phyloP scores from a whole-genome alignment of 192 early-diverging fungal species.

The Entrophospora sp. region DNA sequence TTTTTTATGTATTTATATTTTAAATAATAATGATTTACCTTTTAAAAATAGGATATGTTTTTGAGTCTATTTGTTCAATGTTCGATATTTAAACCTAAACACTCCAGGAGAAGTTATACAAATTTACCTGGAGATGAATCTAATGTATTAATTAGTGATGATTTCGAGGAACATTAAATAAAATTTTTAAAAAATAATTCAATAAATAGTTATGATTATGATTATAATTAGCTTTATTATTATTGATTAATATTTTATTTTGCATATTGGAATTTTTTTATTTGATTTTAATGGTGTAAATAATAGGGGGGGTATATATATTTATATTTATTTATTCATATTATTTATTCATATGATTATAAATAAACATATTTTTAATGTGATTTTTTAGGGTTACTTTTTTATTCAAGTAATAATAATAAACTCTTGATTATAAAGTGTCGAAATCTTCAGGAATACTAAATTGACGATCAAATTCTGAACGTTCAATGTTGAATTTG shows the following conservation, averaged over 20 bases:
- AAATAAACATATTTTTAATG: no score
- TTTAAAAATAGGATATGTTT: slow-evolving; percentile 3
- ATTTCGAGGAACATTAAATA: slow-evolving; percentile 16
- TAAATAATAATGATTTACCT: neutral
- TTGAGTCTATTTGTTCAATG: neutral
- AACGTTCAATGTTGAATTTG: slow-evolving; percentile 56
- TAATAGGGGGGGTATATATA: no score
- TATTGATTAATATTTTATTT: no score
- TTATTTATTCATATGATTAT: no score
- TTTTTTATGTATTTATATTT: neutral
- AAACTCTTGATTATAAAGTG: slow-evolving; percentile 28
- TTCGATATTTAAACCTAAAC: neutral
- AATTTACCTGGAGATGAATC: slow-evolving; percentile 15
- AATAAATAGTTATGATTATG: neutral
- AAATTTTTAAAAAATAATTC: neutral
- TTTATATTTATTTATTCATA: neutral
- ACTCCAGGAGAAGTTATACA: neutral
- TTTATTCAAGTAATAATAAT: no score
- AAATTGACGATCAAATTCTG: slow-evolving; percentile 57
- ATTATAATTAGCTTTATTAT: no score
- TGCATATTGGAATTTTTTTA: neutral
- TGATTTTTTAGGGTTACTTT: no score
- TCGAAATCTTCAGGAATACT: slow-evolving; percentile 69
- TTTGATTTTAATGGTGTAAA: neutral
- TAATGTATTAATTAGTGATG: slow-evolving; percentile 1